Base-by-base conservation (phyloP, 805 yeast genomes). In the Maudiozyma pseudohumilis region DNA sequence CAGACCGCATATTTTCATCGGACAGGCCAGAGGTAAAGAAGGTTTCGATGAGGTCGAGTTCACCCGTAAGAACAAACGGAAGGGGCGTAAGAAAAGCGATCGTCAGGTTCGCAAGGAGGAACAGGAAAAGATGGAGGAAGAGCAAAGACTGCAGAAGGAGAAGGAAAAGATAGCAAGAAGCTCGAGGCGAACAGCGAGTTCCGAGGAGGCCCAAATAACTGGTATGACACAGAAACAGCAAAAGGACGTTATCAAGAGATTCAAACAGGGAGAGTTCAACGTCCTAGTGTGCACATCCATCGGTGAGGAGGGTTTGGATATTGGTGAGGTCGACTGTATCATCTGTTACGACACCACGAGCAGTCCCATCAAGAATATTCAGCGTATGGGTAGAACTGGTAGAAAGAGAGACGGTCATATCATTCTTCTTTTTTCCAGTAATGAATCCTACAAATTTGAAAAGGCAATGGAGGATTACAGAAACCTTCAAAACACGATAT, bases 291-390 rank as follows among this genome's bases (percentile, higher is more conserved):
- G 97, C 4, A 92, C 99, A 0, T 87, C 96, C 0, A 89, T 92
- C 53, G 99, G 97, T 33, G 99, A 92, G 57, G 99, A 92, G 66
- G 99, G 99, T 32, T 69, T 92, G 46, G 98, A 92, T 65, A 94
- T 92, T 47, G 98, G 98, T 23, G 96, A 94, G 56, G 99, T 92
- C 37, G 98, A 92, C 59, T 56, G 92, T 49, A 89, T 92, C 47
- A 70, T 92, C 6, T 88, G 96, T 54, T 92, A 77, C 60, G 98
- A 92, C 52, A 84, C 95, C 0, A 87, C 96, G 0, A 70, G 87
- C 21, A 85, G 95, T 32, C 96, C 97, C 0, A 89, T 92, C 40
- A 84, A 94, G 41, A 87, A 83, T 48, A 72, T 92, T 29, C 99
- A 92, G 56, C 66, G 99, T 49, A 86, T 92, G 94, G 99, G 99